phyloP scores from a whole-genome alignment of 2,329 filamentous ascomycete genomes.

The Calonectria multiphialidica region DNA sequence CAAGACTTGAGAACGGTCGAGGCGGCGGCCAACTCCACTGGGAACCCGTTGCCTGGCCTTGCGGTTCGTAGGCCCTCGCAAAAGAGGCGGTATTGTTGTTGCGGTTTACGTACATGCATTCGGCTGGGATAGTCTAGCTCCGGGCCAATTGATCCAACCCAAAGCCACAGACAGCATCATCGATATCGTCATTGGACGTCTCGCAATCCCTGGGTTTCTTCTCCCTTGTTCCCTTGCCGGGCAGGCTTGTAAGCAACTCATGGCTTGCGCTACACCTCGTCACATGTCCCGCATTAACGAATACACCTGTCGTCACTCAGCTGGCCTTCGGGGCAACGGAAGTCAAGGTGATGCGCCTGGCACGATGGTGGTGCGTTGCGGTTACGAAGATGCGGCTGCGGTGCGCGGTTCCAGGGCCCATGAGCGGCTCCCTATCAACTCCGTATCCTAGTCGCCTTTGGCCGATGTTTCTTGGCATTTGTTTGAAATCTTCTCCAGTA shows the following conservation, averaged over 20 bases:
- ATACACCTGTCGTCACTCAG: neutral
- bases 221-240: neutral
- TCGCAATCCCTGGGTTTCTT: neutral
- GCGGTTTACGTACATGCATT: conserved; percentile 12
- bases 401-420: conserved; percentile 19
- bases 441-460: neutral
- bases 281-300: conserved; percentile 3
- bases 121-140: neutral
- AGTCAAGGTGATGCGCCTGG: conserved; percentile 8
- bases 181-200: neutral
- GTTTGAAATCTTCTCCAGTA: neutral
- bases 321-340: neutral
- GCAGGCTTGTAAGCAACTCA: neutral
- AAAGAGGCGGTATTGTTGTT: neutral
- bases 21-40: conserved; percentile 9
- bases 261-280: neutral
- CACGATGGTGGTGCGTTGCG: conserved; percentile 18
- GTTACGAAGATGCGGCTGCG: conserved; percentile 18
- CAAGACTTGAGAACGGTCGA: conserved; percentile 25
- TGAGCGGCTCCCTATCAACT: conserved; percentile 11
- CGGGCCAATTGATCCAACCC: neutral
- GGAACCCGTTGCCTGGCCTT: neutral
- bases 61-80: neutral
- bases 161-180: neutral
- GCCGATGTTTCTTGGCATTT: conserved; percentile 11